Percentiles rank a stretch among this genome's conserved stretches.
phyloP scores from a whole-genome alignment of 139 green algal genomes.

The Volvox africanus region DNA sequence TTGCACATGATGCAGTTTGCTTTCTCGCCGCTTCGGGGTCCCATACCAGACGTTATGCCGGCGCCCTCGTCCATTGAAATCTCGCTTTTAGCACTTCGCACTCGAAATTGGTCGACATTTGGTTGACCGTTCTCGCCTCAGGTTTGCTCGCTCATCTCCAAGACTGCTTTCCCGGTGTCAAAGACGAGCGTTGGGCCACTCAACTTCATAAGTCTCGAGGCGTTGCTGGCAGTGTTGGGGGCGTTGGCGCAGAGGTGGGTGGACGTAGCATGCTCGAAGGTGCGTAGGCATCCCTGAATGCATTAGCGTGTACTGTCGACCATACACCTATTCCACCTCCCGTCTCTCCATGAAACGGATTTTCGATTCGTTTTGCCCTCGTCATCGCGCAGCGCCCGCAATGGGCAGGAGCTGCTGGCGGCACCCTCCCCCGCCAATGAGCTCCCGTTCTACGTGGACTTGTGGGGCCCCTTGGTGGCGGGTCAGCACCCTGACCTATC shows the following conservation, averaged over 20 bases:
- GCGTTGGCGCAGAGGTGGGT: constrained; percentile 60
- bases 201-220: constrained; percentile 91
- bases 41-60: no score
- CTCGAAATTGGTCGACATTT: no score
- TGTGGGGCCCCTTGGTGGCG: constrained; percentile 56
- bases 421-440: constrained; percentile 52
- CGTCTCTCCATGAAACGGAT: no score
- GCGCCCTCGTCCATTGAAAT: no score
- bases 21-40: no score
- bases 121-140: not conserved
- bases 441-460: constrained; percentile 62
- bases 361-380: not conserved
- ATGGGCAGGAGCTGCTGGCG: constrained; percentile 35
- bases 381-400: constrained; percentile 13
- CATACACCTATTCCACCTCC: no score
- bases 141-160: constrained; percentile 81
- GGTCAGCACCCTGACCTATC: constrained; percentile 54
- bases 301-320: no score
- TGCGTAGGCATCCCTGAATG: no score
- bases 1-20: no score
- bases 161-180: constrained; percentile 74
- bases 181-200: constrained; percentile 79
- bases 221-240: constrained; percentile 87
- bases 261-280: no score
- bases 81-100: no score